These are phyloP conservation scores for Chalaropsis thielavioides DNA, from an alignment of 2,329 filamentous ascomycete species.

Conservation along the genomic window DNA sequence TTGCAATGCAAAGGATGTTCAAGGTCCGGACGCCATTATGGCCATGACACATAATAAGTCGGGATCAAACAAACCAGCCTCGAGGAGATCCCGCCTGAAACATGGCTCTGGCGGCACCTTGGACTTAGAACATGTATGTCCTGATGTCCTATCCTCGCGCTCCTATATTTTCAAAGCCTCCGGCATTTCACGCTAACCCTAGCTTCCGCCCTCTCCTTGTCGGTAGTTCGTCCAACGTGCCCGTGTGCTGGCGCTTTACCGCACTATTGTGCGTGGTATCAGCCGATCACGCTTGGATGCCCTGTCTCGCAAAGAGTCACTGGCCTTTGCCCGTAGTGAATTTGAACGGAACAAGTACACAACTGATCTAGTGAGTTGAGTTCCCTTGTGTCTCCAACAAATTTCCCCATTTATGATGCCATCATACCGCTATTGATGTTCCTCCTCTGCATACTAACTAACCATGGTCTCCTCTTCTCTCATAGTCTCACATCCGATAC, in stretches of 20 bases:
- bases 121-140: constrained; percentile 4
- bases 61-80: neutral
- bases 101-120: neutral
- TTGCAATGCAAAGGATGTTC: neutral
- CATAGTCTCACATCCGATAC: constrained; percentile 46
- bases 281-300: constrained; percentile 35
- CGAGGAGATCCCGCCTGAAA: neutral
- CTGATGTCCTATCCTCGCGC: neutral
- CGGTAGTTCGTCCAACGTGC: constrained; percentile 43
- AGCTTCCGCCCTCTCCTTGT: neutral
- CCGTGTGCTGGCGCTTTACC: constrained; percentile 42
- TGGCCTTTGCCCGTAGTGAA: constrained; percentile 42
- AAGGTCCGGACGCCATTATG: neutral
- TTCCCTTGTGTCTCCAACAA: constrained; percentile 12
- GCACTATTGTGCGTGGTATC: constrained; percentile 42
- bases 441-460: neutral
- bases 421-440: too few relatives aligned
- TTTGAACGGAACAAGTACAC: constrained; percentile 45
- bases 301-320: constrained; percentile 39
- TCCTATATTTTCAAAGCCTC: neutral
- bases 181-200: neutral
- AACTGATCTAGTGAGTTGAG: constrained; percentile 41
- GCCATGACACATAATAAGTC: neutral
- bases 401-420: neutral
- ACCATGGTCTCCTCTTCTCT: neutral